Conservation (phyloP, 2,329 filamentous ascomycete species). For the Pseudogymnoascus sp. region DNA sequence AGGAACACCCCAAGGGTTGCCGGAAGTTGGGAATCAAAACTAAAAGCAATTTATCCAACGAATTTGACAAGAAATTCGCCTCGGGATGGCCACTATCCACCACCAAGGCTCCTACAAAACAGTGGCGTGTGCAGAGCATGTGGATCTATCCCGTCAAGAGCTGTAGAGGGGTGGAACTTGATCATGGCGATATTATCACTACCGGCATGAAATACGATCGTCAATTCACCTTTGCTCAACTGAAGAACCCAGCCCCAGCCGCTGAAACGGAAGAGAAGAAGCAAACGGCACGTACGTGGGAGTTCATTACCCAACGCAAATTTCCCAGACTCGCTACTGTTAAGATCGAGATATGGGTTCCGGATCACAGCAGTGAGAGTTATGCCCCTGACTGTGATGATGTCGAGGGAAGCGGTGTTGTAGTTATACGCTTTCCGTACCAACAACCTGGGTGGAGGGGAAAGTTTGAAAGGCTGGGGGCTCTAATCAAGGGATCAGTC, state of each 20-base stretch:
- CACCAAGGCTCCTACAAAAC: conserved; percentile 30
- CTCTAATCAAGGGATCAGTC: conserved; percentile 44
- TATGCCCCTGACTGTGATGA: conserved; percentile 42
- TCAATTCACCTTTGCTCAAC: conserved; percentile 74
- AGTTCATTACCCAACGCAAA: conserved; percentile 63
- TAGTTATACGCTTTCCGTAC: conserved; percentile 63
- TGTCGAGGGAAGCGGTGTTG: conserved; percentile 49
- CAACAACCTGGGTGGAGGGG: conserved; percentile 43
- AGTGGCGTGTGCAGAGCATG: conserved; percentile 57
- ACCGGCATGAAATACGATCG: conserved; percentile 73
- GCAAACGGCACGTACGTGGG: conserved; percentile 48
- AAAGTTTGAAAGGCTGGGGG: conserved; percentile 36
- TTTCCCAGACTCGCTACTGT: conserved; percentile 66
- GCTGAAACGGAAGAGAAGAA: conserved; percentile 31
- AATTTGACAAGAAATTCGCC: conserved; percentile 45
- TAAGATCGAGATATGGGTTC: conserved; percentile 60
- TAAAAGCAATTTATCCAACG: conserved; percentile 47
- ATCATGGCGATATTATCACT: conserved; percentile 54
- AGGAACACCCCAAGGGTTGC: conserved; percentile 41
- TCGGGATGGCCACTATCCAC: conserved; percentile 29
- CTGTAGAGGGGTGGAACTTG: conserved; percentile 68
- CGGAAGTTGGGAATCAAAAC: conserved; percentile 42
- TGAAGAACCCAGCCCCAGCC: conserved; percentile 37
- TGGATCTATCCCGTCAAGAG: conserved; percentile 80
- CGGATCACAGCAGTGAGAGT: conserved; percentile 50